Evolutionary conservation across 2,329 filamentous ascomycete species (phyloP), one percentile per base, ranked within the genome.

Genomic region (Xylariaceae sp.): DNA sequence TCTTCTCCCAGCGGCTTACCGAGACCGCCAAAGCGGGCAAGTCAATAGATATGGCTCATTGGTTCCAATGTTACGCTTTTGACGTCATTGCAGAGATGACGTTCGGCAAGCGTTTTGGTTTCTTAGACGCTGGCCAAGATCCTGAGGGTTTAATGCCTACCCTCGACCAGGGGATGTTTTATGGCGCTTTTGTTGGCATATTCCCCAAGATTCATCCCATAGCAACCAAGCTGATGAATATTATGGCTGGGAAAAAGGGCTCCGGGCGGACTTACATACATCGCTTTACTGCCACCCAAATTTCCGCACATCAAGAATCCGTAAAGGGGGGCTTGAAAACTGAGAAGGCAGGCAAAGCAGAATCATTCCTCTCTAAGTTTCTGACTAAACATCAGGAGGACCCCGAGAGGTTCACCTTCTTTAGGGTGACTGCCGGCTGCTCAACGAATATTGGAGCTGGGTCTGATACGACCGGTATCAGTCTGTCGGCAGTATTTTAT

Each of bases 51-150:
- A 57, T 67, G 52, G 57, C 56, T 1, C 57, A 65, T 22, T 67
- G 64, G 64, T 45, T 67, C 2, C 65, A 67, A 34, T 69, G 64
- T 45, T 70, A 68, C 22, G 67, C 67, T 0, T 69, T 70, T 42
- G 67, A 70, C 41, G 66, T 70, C 1, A 67, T 69, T 22, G 62
- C 61, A 0, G 48, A 57, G 20, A 65, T 70, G 27, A 70, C 67
- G 0, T 67, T 59, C 40, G 54, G 55, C 8, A 59, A 58, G 21
- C 57, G 62, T 2, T 55, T 70, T 14, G 67, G 67, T 1, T 70
- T 67, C 22, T 52, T 70, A 2, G 65, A 69, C 17, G 48, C 44
- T 1, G 66, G 67, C 2, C 52, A 61, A 2, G 67, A 70, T 20
- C 45, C 69, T 0, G 55, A 47, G 1, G 55, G 53, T 2, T 48